These are phyloP conservation scores for Sparassis latifolia DNA, from an alignment of 1,284 basidiomycete species.

Conservation along the genomic window DNA sequence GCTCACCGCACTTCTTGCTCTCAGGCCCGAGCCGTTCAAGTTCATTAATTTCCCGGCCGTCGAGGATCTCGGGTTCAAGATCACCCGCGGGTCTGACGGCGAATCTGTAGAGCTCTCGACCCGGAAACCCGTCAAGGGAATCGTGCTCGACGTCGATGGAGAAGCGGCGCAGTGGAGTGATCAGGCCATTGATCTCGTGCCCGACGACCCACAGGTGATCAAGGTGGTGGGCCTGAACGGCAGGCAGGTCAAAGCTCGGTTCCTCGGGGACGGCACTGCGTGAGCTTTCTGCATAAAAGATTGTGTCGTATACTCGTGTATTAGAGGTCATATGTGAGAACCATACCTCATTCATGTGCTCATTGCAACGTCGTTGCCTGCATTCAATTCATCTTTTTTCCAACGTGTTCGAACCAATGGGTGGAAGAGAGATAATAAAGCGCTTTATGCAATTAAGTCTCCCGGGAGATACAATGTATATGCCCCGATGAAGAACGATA, in stretches of 20 bases:
- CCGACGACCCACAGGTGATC: constrained; percentile 72
- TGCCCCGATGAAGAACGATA: constrained; percentile 4
- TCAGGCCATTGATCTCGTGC: constrained; percentile 84
- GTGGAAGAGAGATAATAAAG: too few species aligned
- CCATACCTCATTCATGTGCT: neutral
- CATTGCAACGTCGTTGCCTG: too few species aligned
- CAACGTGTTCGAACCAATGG: too few species aligned
- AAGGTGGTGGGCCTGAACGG: constrained; percentile 59
- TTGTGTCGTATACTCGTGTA: neutral
- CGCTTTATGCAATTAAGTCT: constrained; percentile 25
- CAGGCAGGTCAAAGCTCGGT: constrained; percentile 58
- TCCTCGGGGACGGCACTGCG: constrained; percentile 68
- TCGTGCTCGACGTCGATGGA: constrained; percentile 73
- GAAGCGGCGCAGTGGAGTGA: constrained; percentile 74
- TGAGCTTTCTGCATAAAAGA: constrained; percentile 6
- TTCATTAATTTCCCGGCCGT: constrained; percentile 74
- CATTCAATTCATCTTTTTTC: too few species aligned
- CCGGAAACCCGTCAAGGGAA: constrained; percentile 74
- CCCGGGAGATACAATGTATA: constrained; percentile 24
- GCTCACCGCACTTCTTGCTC: neutral
- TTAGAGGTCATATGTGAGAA: constrained; percentile 1
- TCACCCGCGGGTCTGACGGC: constrained; percentile 45
- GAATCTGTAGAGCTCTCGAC: constrained; percentile 58
- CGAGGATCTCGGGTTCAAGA: constrained; percentile 49
- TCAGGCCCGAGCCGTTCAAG: constrained; percentile 88